phyloP scores from a whole-genome alignment of 73 alveolate species.

The Paramecium primaurelia region DNA sequence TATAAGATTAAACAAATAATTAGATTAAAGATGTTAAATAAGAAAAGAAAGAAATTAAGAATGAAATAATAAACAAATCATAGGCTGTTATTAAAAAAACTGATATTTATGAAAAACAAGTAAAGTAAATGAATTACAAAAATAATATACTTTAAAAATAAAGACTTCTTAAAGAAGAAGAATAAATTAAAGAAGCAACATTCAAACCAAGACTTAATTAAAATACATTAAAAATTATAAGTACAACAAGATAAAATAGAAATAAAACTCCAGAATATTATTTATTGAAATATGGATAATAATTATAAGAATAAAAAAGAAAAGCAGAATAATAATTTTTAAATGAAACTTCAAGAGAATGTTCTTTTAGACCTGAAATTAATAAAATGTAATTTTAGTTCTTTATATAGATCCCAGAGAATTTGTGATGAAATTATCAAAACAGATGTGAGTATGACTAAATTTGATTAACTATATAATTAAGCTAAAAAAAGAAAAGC shows the following conservation, averaged over 20 bases:
- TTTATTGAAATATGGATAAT: neutral
- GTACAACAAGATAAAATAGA: neutral
- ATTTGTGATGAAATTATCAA: neutral
- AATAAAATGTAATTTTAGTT: neutral
- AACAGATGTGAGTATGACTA: conserved; percentile 16
- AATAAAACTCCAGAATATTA: conserved; percentile 8
- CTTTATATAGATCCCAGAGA: neutral
- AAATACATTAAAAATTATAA: conserved; percentile 16
- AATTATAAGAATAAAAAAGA: neutral
- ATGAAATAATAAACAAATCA: neutral
- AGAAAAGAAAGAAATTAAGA: neutral
- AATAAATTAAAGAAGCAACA: neutral
- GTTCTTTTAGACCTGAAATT: conserved; percentile 35
- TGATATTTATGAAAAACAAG: conserved; percentile 12
- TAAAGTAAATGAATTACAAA: neutral
- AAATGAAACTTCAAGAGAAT: neutral
- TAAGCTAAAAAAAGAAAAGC: neutral
- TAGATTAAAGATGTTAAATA: neutral
- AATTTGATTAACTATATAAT: neutral
- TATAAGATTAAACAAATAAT: neutral
- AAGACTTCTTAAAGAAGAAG: neutral
- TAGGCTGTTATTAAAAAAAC: neutral
- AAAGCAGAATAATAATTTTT: neutral
- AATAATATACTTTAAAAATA: neutral
- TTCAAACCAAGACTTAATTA: conserved; percentile 14